phyloP scores from a whole-genome alignment of 176 grass and related monocot genomes.

The Chloris gayana region DNA sequence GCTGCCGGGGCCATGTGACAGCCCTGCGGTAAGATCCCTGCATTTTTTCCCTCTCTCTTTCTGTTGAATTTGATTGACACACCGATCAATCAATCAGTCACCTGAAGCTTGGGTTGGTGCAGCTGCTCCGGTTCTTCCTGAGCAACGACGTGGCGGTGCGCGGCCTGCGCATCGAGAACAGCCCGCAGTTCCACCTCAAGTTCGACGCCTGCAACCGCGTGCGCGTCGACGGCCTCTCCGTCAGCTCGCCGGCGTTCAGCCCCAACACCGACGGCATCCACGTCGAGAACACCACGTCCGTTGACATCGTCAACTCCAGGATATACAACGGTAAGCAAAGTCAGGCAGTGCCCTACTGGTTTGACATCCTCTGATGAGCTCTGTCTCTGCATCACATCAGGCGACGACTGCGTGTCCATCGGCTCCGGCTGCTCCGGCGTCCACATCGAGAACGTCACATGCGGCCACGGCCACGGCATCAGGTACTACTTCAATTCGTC shows the following conservation, averaged over 20 bases:
- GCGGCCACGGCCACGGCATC: conserved; percentile 74
- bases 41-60: neutral
- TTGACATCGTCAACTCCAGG: conserved; percentile 58
- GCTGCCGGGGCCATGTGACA: conserved; percentile 76
- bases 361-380: neutral
- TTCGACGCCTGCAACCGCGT: conserved; percentile 70
- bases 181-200: conserved; percentile 85
- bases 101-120: neutral
- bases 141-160: conserved; percentile 59
- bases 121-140: conserved; percentile 67
- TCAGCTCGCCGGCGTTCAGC: conserved; percentile 66
- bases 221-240: conserved; percentile 49
- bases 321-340: conserved; percentile 56
- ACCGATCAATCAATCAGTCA: neutral
- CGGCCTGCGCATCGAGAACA: conserved; percentile 68
- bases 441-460: conserved; percentile 71
- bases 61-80: neutral
- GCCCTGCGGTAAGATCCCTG: conserved; percentile 57
- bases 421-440: conserved; percentile 63
- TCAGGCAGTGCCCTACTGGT: too few species aligned
- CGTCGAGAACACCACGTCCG: conserved; percentile 73
- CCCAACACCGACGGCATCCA: conserved; percentile 92
- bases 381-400: conserved; percentile 35
- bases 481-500: conserved; percentile 44
- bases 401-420: conserved; percentile 82